Base-by-base conservation (phyloP, 371 early-diverging fungal species). In the Nematocida minor region DNA sequence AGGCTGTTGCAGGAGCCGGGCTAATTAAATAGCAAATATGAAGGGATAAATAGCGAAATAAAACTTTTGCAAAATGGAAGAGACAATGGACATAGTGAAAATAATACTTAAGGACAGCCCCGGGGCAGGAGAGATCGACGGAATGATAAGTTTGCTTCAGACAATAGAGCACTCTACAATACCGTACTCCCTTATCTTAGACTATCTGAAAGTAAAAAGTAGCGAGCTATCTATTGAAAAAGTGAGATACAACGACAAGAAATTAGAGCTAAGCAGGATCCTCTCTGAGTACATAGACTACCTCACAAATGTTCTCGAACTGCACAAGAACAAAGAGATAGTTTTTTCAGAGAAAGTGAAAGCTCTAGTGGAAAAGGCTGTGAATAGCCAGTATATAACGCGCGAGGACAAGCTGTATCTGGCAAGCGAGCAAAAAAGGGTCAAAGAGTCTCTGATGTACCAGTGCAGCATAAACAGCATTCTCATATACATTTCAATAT, bases 371-470 rank as follows among this genome's bases (percentile, higher is more conserved):
- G 47, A 57, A 29, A 62, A 60, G 25, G n/a, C 55, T 29, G 20
- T 46, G 2, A n/a, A 4, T 16, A 40, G 16, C 34, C 20, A 41
- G 11, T 32, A 49, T 49, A 62, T 70, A 41, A 41, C 11, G 18
- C 29, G 77, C 46, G 77, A 74, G 32, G 77, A 74, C 3, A 74
- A 74, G 49, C 16, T 74, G 9, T 60, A 46, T 36, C 66, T 74
- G 25, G 4, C 49, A 0, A 16, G 64, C 4, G 34, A 64, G 47
- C 63, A 66, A 55, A 31, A 60, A 18, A 38, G n/a, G 11, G 11
- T 54, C 9, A 38, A 55, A 41, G 46, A 66, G 7, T 20, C 31
- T n/a, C 31, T 64, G 4, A 14, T 14, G 3, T 22, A 64, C 6
- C 16, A 7, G 32, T 22, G 14, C 4, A 11, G 14, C 20, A 47